Evolutionary conservation across 495 filamentous ascomycete species (phyloP), one percentile per base, ranked within the genome.

Genomic region (Daldinia vernicosa): DNA sequence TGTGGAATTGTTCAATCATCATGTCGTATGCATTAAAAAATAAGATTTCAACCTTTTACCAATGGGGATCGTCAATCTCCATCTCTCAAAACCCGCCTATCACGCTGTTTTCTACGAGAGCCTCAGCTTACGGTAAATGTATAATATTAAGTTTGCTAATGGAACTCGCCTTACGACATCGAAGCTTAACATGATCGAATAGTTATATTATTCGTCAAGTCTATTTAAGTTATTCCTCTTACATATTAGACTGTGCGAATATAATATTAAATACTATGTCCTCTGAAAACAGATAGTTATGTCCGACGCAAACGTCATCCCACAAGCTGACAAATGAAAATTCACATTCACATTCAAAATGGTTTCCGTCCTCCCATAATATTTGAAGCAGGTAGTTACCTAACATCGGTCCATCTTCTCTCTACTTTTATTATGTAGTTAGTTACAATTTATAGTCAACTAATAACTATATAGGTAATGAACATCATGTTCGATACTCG

Each of bases 311-410:
- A 35, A 33, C 54, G 66, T 63, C 66, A 69, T 63, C 24, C 24
- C n/a, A 30, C 22, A 33, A 59, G 66, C 66, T 62, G 66, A 68
- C 66, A 62, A 62, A 69, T 69, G 32, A 17, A 0, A 28, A 28
- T 28, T 28, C 27, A 28, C 22, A 39, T 37, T 47, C 43, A 9
- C 43, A 39, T 37, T 47, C 43, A 9, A 19, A 24, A 47, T 24
- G 6, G 17, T 22, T 8, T 45, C 40, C 40, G 9, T 45, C 40
- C 0, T 45, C 40, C 2, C 6, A 45, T 45, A 45, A 22, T 17
- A 9, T 45, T 45, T 45, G 40, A 45, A 45, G 3, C 6, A 22
- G 17, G 40, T 22, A n/a, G n/a, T n/a, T n/a, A n/a, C n/a, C n/a
- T 45, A 45, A 17, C 17, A 45, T 45, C 40, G 43, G 43, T 47